Percentiles rank a stretch among this genome's conserved stretches.
These are phyloP conservation scores for Acanthamoeba polyphaga DNA, from an alignment of 208 protist species.

Conservation along the genomic window DNA sequence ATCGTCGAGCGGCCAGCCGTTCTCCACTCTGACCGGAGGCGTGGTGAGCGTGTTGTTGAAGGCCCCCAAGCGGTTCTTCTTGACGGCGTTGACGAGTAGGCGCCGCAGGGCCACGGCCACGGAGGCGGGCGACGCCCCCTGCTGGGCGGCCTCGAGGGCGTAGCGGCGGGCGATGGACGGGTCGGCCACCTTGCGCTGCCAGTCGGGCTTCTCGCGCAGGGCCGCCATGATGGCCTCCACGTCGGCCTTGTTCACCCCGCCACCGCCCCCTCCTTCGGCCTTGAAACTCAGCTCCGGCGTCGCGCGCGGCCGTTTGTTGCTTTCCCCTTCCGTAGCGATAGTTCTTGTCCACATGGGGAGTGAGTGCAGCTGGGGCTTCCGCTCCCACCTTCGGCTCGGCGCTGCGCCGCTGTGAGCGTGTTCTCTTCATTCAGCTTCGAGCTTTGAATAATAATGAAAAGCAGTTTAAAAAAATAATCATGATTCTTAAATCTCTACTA, in stretches of 20 bases:
- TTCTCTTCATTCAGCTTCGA: too few species aligned
- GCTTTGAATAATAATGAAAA: too few species aligned
- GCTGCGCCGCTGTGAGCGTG: too few species aligned
- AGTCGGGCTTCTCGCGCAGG: conserved; percentile 7
- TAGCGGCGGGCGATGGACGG: background rate
- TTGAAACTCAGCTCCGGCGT: too few species aligned
- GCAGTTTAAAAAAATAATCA: too few species aligned
- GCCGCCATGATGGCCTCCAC: background rate
- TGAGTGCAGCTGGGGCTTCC: too few species aligned
- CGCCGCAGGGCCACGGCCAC: background rate
- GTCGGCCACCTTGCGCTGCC: conserved; percentile 40
- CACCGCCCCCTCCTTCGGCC: too few species aligned
- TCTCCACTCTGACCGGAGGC: background rate
- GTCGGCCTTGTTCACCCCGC: background rate
- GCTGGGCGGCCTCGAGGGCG: background rate
- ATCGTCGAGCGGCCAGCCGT: background rate
- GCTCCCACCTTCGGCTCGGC: too few species aligned
- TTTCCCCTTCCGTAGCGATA: too few species aligned
- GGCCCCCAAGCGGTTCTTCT: background rate
- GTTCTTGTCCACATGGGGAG: too few species aligned
- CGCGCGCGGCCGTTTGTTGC: too few species aligned
- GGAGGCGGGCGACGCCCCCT: background rate
- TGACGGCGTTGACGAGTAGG: background rate
- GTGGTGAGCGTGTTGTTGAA: background rate
- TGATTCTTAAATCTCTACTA: too few species aligned